Conservation (phyloP, 108 stramenopile species). For the Pseudonitzschia pungens region DNA sequence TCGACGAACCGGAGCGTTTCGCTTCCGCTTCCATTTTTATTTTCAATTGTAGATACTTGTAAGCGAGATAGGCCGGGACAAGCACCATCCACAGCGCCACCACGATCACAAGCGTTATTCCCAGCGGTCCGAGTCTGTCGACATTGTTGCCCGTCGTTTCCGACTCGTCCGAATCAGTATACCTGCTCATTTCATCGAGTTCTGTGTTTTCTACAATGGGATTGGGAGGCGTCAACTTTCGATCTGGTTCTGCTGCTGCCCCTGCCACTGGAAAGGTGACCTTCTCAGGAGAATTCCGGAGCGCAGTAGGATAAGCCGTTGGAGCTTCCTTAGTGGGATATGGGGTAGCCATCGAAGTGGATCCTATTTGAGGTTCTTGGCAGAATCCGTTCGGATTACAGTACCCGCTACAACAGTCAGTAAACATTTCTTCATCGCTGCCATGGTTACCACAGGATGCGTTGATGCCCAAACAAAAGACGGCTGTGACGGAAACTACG, state of each 20-base stretch:
- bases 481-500: background rate
- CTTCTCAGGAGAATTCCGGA: too few relatives aligned
- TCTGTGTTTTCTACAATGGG: background rate
- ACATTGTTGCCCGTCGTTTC: background rate
- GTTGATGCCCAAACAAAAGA: conserved; percentile 7
- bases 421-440: background rate
- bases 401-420: conserved; percentile 1
- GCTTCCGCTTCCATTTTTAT: background rate
- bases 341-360: background rate
- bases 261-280: too few relatives aligned
- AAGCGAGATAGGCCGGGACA: background rate
- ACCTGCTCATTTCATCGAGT: background rate
- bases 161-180: background rate
- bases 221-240: background rate
- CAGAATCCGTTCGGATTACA: conserved; percentile 1
- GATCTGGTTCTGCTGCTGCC: background rate
- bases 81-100: background rate
- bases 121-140: background rate
- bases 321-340: background rate
- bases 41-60: conserved; percentile 5
- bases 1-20: background rate
- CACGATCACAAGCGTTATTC: background rate
- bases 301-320: background rate
- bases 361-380: background rate
- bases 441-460: background rate